Conservation (phyloP, 495 filamentous ascomycete species). For the Lophium mytilinum region DNA sequence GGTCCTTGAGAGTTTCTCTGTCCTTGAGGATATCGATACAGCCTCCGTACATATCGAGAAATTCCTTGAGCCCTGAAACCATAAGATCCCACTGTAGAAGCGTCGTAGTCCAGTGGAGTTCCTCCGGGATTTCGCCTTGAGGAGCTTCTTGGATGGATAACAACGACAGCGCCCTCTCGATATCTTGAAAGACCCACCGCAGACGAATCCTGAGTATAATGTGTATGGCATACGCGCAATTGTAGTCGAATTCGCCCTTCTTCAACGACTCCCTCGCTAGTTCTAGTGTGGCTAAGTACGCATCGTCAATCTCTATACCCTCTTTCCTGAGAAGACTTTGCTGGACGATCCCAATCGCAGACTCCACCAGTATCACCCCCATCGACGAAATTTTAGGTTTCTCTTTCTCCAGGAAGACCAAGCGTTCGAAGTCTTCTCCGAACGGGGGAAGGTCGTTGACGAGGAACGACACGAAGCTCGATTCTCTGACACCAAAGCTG, state of each 20-base stretch:
- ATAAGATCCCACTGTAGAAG: not conserved
- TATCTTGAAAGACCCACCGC: not conserved
- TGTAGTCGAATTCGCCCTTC: not conserved
- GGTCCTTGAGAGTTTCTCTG: too few species aligned
- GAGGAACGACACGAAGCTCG: not conserved
- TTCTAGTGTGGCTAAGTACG: not conserved
- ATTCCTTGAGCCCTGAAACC: not conserved
- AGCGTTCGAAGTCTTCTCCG: not conserved
- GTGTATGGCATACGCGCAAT: not conserved
- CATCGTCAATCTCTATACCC: not conserved
- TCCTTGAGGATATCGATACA: not conserved
- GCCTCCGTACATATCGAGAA: not conserved
- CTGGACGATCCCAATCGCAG: too few species aligned
- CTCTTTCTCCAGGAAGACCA: not conserved
- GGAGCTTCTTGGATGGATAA: not conserved
- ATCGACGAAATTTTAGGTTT: not conserved
- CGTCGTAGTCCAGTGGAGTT: not conserved
- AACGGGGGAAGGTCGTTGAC: not conserved
- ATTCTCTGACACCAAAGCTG: not conserved
- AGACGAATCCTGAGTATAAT: not conserved
- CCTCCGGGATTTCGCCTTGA: not conserved
- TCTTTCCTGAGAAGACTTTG: not conserved
- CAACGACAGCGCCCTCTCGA: not conserved
- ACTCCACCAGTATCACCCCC: too few species aligned
- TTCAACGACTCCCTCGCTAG: not conserved